Evolutionary conservation across 2,329 filamentous ascomycete genomes (phyloP).

Genomic region (Chlorencoelia australis): DNA sequence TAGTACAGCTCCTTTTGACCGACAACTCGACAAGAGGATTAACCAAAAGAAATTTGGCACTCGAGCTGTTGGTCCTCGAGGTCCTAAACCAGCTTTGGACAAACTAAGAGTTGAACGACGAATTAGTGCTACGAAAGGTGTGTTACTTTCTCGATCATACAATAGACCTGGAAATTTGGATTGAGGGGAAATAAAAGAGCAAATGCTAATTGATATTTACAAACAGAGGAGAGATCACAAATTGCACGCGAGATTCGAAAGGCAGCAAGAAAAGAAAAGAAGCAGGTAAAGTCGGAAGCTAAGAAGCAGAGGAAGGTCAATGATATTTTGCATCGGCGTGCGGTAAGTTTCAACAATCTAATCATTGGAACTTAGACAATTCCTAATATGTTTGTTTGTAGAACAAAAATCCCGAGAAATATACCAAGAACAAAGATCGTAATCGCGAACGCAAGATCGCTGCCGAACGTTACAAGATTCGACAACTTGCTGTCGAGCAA

Average conservation of each 20-base stretch:
- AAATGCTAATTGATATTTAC: background rate
- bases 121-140: constrained; percentile 9
- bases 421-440: constrained; percentile 27
- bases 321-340: constrained; percentile 16
- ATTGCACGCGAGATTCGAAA: constrained; percentile 16
- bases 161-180: background rate
- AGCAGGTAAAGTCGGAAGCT: constrained; percentile 21
- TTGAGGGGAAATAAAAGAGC: background rate
- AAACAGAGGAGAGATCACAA: constrained; percentile 16
- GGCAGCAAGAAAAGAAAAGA: constrained; percentile 20
- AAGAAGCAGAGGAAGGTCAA: constrained; percentile 21
- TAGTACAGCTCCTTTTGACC: constrained; percentile 1
- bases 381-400: constrained; percentile 3
- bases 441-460: constrained; percentile 25
- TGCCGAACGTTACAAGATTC: constrained; percentile 25
- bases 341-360: constrained; percentile 8
- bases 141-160: background rate
- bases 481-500: constrained; percentile 23
- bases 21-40: constrained; percentile 1
- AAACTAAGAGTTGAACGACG: constrained; percentile 3
- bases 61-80: constrained; percentile 2
- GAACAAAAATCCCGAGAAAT: constrained; percentile 28
- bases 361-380: background rate
- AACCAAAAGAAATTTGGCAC: too few relatives aligned
- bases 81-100: background rate